Evolutionary conservation across 2,329 filamentous ascomycete species (phyloP).

Genomic region (Zelopaecilomyces penicillatus): DNA sequence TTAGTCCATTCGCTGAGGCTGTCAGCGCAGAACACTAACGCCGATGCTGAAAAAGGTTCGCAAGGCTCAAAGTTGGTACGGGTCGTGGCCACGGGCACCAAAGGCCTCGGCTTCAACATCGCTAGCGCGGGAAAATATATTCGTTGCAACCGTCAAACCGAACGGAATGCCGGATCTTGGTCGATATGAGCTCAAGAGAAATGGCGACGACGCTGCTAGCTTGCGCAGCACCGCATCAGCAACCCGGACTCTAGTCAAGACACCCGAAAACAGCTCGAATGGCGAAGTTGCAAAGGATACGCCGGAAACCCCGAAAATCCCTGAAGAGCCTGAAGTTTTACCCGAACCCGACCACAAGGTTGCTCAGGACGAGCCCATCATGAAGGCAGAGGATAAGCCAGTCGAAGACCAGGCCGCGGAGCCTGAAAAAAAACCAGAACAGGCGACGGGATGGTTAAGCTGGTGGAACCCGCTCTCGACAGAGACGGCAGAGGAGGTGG

Average conservation of each 20-base stretch:
- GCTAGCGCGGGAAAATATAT: slow-evolving; percentile 52
- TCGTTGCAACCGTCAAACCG: slow-evolving; percentile 45
- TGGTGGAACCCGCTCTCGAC: too few relatives aligned
- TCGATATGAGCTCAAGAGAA: slow-evolving; percentile 39
- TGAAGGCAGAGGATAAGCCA: too few relatives aligned
- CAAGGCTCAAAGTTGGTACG: slow-evolving; percentile 54
- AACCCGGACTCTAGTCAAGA: not conserved
- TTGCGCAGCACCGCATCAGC: slow-evolving; percentile 17
- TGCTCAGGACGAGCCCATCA: too few relatives aligned
- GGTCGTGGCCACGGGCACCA: slow-evolving; percentile 47
- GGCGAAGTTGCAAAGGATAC: not conserved
- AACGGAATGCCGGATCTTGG: slow-evolving; percentile 39
- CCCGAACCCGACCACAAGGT: too few relatives aligned
- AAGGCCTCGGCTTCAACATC: slow-evolving; percentile 53
- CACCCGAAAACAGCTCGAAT: not conserved
- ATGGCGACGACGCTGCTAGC: slow-evolving; percentile 23
- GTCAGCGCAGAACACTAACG: not conserved
- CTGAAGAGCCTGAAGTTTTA: too few relatives aligned
- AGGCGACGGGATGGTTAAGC: not conserved
- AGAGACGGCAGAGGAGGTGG: not conserved
- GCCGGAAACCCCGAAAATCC: too few relatives aligned
- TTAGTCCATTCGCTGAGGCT: not conserved
- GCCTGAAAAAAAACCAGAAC: not conserved
- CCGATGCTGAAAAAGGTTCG: slow-evolving; percentile 30
- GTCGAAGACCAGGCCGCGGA: too few relatives aligned